phyloP scores from a whole-genome alignment of 2,329 filamentous ascomycete genomes.

The Akanthomyces uredinophilus region DNA sequence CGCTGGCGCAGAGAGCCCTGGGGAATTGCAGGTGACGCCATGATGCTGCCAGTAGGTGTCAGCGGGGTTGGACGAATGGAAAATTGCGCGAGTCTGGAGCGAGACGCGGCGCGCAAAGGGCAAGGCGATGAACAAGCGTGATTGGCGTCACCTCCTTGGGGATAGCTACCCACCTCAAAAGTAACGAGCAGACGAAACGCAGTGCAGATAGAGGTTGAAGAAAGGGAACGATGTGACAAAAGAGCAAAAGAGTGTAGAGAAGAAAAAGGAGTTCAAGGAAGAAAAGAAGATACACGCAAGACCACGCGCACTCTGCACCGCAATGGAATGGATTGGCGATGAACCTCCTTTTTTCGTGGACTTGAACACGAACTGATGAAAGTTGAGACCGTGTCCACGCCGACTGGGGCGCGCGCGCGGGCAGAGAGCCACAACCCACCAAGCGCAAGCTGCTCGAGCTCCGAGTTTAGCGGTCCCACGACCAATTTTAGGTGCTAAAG shows the following conservation, averaged over 20 bases:
- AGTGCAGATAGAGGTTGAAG: constrained; percentile 16
- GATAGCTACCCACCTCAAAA: constrained; percentile 7
- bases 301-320: constrained; percentile 16
- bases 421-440: not conserved
- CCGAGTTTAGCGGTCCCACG: too few relatives aligned
- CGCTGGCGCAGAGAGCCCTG: constrained; percentile 57
- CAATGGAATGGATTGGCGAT: constrained; percentile 18
- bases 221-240: constrained; percentile 17
- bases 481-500: not conserved
- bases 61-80: not conserved
- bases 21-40: constrained; percentile 46
- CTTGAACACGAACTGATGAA: not conserved
- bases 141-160: not conserved
- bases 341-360: constrained; percentile 10
- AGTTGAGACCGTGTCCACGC: constrained; percentile 14
- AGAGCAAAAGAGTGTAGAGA: constrained; percentile 15
- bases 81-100: not conserved
- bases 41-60: constrained; percentile 25
- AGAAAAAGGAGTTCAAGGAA: not conserved
- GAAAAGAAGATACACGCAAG: not conserved
- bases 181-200: constrained; percentile 3
- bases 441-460: not conserved
- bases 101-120: not conserved
- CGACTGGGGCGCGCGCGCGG: not conserved
- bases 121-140: not conserved